Evolutionary conservation across 345 rosid genomes (phyloP).

Genomic region (Punica granatum): DNA sequence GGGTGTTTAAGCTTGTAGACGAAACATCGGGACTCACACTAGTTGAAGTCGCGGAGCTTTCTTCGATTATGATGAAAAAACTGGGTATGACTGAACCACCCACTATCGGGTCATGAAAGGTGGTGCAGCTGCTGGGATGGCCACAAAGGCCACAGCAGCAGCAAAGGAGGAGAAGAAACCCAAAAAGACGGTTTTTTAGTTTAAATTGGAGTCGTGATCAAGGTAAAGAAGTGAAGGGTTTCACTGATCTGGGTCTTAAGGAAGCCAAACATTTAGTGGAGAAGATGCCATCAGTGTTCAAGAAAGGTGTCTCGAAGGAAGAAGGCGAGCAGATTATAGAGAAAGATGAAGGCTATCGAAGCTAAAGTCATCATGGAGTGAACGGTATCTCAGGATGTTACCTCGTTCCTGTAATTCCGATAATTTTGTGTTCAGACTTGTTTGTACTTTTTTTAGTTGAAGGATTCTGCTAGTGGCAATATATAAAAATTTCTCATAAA

Average conservation of each 20-base stretch:
- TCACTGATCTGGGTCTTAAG: conserved; percentile 85
- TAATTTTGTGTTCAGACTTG: neutral
- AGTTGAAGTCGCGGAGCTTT: conserved; percentile 60
- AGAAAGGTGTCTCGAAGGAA: conserved; percentile 72
- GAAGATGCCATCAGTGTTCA: conserved; percentile 59
- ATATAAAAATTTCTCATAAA: neutral
- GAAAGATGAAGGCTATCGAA: conserved; percentile 76
- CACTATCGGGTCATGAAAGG: conserved; percentile 49
- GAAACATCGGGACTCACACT: conserved; percentile 61
- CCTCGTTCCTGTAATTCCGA: neutral
- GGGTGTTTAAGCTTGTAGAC: conserved; percentile 79
- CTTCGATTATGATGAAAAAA: conserved; percentile 64
- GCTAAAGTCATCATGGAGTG: conserved; percentile 76
- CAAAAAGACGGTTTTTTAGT: conserved; percentile 76
- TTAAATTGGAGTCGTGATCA: conserved; percentile 71
- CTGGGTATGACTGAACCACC: conserved; percentile 61
- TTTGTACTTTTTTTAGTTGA: neutral
- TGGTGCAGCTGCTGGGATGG: conserved; percentile 42
- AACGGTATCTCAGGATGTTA: neutral
- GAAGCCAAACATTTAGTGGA: conserved; percentile 90
- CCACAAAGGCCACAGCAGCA: conserved; percentile 26
- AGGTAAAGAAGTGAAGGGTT: conserved; percentile 68
- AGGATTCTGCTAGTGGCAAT: neutral
- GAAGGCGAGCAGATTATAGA: conserved; percentile 80
- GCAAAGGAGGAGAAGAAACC: conserved; percentile 64